These are phyloP conservation scores for Furcasterigmium sp. DNA, from an alignment of 2,329 filamentous ascomycete genomes.

Conservation along the genomic window DNA sequence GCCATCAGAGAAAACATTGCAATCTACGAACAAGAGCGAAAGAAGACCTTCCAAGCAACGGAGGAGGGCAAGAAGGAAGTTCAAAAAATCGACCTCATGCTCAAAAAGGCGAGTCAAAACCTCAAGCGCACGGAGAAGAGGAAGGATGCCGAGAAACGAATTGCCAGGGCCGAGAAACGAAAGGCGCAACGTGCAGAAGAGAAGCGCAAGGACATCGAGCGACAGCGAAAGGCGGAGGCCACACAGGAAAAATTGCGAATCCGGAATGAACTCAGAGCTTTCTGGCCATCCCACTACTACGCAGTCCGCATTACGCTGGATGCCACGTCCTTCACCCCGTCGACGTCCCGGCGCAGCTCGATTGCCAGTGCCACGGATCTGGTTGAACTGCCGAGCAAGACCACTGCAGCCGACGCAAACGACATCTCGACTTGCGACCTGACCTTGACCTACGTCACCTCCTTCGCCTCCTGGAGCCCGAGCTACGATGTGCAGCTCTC, in stretches of 20 bases:
- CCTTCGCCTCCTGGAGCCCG: conserved; percentile 52
- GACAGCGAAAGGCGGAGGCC: conserved; percentile 28
- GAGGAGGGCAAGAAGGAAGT: neutral
- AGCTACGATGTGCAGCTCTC: conserved; percentile 59
- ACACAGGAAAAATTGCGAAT: conserved; percentile 37
- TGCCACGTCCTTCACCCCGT: conserved; percentile 32
- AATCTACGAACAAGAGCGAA: conserved; percentile 36
- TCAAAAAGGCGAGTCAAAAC: conserved; percentile 3
- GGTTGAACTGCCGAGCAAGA: conserved; percentile 45
- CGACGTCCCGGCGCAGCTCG: conserved; percentile 43
- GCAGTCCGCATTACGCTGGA: conserved; percentile 47
- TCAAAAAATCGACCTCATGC: conserved; percentile 16
- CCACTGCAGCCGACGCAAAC: conserved; percentile 24
- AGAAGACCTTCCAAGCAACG: conserved; percentile 29
- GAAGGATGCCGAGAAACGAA: neutral
- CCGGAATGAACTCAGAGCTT: conserved; percentile 34
- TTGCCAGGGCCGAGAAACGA: conserved; percentile 6
- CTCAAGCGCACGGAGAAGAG: neutral
- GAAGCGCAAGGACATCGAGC: conserved; percentile 27
- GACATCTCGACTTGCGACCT: conserved; percentile 33
- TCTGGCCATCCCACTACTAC: conserved; percentile 47
- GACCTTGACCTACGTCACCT: conserved; percentile 54
- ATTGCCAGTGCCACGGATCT: conserved; percentile 48
- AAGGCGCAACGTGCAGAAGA: conserved; percentile 21
- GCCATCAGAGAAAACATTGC: conserved; percentile 31